Conservation (phyloP, 2,329 filamentous ascomycete species). For the Ophiostoma montium region DNA sequence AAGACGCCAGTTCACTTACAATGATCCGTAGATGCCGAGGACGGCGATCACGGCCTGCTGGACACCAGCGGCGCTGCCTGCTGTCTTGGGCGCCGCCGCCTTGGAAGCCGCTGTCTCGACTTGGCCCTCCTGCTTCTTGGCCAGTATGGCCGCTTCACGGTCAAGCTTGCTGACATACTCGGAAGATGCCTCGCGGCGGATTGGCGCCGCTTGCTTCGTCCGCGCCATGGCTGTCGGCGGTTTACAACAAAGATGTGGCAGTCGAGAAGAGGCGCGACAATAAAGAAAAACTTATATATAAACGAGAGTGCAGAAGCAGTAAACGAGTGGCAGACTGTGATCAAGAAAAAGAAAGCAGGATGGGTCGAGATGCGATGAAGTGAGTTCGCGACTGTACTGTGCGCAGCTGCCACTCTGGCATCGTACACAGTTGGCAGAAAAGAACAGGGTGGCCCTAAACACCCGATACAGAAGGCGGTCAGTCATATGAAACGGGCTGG, state of each 20-base stretch:
- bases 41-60: constrained; percentile 73
- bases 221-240: constrained; percentile 44
- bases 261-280: neutral
- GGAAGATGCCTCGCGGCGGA: constrained; percentile 51
- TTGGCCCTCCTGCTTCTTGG: constrained; percentile 11
- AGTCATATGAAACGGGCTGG: neutral
- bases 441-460: constrained; percentile 4
- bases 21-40: constrained; percentile 91
- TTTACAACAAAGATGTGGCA: neutral
- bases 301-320: neutral
- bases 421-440: neutral
- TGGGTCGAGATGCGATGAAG: too few species aligned
- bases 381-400: neutral
- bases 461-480: constrained; percentile 10
- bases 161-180: constrained; percentile 44
- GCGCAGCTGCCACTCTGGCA: neutral
- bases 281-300: neutral
- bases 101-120: neutral
- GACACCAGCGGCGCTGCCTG: constrained; percentile 32
- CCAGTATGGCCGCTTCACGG: constrained; percentile 13
- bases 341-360: neutral
- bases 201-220: constrained; percentile 44
- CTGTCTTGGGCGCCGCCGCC: constrained; percentile 7
- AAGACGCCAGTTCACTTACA: constrained; percentile 42
- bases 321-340: too few species aligned